Evolutionary conservation across 1,139 yeast genomes (phyloP).

Genomic region (Kodamaea alishanica): DNA sequence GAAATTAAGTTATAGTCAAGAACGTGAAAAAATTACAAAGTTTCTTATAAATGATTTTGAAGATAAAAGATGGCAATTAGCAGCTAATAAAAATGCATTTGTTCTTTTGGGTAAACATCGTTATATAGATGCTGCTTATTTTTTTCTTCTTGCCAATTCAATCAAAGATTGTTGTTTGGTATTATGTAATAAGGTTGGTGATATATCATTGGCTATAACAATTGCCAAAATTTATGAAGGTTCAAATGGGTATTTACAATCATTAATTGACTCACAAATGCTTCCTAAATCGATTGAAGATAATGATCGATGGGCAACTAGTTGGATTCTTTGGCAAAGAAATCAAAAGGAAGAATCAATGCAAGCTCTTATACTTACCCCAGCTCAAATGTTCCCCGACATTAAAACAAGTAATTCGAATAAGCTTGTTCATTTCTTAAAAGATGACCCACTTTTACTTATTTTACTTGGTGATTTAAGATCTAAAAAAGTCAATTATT

Average conservation of each 20-base stretch:
- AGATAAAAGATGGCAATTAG: constrained; percentile 73
- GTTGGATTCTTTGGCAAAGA: constrained; percentile 78
- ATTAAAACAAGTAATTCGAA: neutral
- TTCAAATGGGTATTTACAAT: constrained; percentile 27
- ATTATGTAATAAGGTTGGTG: constrained; percentile 60
- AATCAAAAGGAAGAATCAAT: constrained; percentile 51
- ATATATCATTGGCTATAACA: constrained; percentile 70
- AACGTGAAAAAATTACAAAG: constrained; percentile 74
- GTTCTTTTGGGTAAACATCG: constrained; percentile 87
- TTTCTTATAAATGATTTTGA: constrained; percentile 75
- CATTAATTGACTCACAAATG: constrained; percentile 49
- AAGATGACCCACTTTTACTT: constrained; percentile 79
- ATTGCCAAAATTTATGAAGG: constrained; percentile 75
- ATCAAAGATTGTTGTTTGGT: constrained; percentile 76
- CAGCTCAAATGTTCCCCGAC: constrained; percentile 36
- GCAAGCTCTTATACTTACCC: constrained; percentile 62
- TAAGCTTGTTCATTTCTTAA: constrained; percentile 36
- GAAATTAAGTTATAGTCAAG: constrained; percentile 76
- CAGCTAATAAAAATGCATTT: constrained; percentile 90
- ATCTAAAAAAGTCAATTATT: constrained; percentile 43
- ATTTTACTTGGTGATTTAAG: constrained; percentile 63
- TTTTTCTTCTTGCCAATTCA: constrained; percentile 78
- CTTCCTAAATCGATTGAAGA: constrained; percentile 54
- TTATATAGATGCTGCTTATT: constrained; percentile 82
- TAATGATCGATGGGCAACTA: constrained; percentile 81